Evolutionary conservation across 441 rosid genomes (phyloP), one percentile per base, ranked within the genome.

Genomic region (Gossypium gossypioides): DNA sequence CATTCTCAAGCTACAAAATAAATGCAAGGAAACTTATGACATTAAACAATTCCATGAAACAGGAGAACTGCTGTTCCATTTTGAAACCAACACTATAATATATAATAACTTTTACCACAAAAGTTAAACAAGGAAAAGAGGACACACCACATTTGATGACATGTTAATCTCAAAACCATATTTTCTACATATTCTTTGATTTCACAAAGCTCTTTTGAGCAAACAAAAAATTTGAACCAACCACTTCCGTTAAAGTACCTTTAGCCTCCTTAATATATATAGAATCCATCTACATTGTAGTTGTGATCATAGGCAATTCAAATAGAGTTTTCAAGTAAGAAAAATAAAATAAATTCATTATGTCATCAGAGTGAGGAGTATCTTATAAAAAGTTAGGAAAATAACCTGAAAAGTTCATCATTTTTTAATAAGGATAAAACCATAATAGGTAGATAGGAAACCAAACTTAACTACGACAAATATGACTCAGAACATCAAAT

Each of bases 1-100:
- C 94, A 78, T 79, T 83, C 74, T 93, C 99, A 81, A 96, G 97
- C 99, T 96, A 76, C 81, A 83, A 4, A 16, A 65, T 32, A 74
- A 69, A 48, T 50, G 69, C 69, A 66, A 74, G 51, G 58, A 55
- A 59, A 54, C 32, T 57, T 2, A 52, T 0, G 0, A 18, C 48
- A 50, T 57, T 32, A 69, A 73, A 9, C 18, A 15, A 64, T 37
- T 12, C 54, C 52, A 77, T 51, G 55, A 34, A 34, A 40, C 46
- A 42, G 34, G 24, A 69, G 22, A 71, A 42, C 15, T 27, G 25
- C 16, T 52, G 18, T 16, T 15, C 25, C 24, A 59, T 24, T 44
- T 44, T 58, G 32, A 58, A 37, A n/a, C 52, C 60, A 19, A 32
- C 37, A 55, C 15, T 37, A 1, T 7, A 32, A 42, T 6, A 6